Percentiles rank a stretch among this genome's conserved stretches.
phyloP scores from a whole-genome alignment of 371 early-diverging fungal genomes.

The Amoeboaphelidium occidentale region DNA sequence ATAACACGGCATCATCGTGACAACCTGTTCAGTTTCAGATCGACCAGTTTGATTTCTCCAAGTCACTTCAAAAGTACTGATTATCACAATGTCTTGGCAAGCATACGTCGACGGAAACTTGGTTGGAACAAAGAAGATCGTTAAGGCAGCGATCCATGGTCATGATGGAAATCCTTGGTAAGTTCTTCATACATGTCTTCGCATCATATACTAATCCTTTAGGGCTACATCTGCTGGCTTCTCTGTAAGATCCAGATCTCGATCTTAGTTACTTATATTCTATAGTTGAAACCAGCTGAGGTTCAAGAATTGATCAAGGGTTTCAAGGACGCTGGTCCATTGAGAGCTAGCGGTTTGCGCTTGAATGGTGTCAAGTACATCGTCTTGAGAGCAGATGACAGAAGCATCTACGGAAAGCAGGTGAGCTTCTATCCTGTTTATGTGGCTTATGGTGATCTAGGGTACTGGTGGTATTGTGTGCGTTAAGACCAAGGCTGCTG shows the following conservation, averaged over 20 bases:
- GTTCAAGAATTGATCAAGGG: constrained; percentile 26
- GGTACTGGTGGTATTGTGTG: constrained; percentile 35
- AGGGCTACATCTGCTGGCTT: constrained; percentile 45
- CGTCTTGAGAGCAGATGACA: constrained; percentile 31
- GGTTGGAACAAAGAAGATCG: constrained; percentile 41
- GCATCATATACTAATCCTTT: no score
- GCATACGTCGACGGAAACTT: constrained; percentile 61
- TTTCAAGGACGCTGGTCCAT: constrained; percentile 26
- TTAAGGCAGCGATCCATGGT: constrained; percentile 47
- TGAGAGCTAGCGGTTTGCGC: constrained; percentile 38
- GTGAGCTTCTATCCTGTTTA: constrained; percentile 10
- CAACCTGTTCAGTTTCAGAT: no score
- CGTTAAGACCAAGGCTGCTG: constrained; percentile 55
- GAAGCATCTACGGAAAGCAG: constrained; percentile 49
- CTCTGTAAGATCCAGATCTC: constrained; percentile 19
- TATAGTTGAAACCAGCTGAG: constrained; percentile 17
- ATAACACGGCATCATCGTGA: no score
- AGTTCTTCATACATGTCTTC: no score
- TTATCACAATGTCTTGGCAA: constrained; percentile 80
- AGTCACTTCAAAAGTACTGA: no score
- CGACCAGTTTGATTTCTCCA: no score
- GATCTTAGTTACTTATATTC: background rate
- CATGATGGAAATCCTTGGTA: constrained; percentile 49
- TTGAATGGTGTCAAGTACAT: constrained; percentile 38
- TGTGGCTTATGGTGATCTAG: constrained; percentile 13